Evolutionary conservation across 1,139 yeast genomes (phyloP).

Genomic region (Pichia sp.): DNA sequence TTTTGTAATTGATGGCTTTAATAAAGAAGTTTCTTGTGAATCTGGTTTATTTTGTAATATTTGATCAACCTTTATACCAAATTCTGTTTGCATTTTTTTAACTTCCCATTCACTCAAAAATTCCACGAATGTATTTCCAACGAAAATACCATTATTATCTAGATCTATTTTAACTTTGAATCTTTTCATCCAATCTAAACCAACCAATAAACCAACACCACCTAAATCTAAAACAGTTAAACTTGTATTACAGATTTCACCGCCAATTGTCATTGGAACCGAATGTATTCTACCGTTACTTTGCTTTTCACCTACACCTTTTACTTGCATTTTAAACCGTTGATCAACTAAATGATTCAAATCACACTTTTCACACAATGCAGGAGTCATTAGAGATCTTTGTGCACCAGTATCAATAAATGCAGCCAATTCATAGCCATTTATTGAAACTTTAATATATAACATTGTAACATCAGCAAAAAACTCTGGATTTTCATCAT

Average conservation of each 20-base stretch:
- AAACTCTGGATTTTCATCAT: conserved; percentile 85
- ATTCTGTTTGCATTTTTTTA: conserved; percentile 15
- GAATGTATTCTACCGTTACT: conserved; percentile 84
- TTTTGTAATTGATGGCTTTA: not conserved
- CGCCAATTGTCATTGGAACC: conserved; percentile 77
- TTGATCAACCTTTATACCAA: conserved; percentile 4
- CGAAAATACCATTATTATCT: conserved; percentile 54
- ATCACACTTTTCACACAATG: conserved; percentile 67
- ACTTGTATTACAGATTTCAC: conserved; percentile 64
- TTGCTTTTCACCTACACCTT: conserved; percentile 82
- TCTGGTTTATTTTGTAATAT: not conserved
- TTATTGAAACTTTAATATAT: conserved; percentile 68
- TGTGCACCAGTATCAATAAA: conserved; percentile 98
- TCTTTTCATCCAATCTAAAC: conserved; percentile 78
- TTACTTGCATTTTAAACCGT: conserved; percentile 74
- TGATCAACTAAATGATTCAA: conserved; percentile 71
- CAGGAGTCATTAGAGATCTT: conserved; percentile 72
- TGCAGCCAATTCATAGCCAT: conserved; percentile 78
- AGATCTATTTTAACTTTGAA: conserved; percentile 82
- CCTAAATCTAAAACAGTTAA: conserved; percentile 71
- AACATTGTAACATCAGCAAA: conserved; percentile 79
- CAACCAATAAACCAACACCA: conserved; percentile 54
- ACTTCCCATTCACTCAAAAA: conserved; percentile 20
- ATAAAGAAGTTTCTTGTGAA: conserved; percentile 4
- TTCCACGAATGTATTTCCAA: conserved; percentile 47